These are phyloP conservation scores for Penicillium sp. DNA, from an alignment of 2,329 filamentous ascomycete species.

Conservation along the genomic window DNA sequence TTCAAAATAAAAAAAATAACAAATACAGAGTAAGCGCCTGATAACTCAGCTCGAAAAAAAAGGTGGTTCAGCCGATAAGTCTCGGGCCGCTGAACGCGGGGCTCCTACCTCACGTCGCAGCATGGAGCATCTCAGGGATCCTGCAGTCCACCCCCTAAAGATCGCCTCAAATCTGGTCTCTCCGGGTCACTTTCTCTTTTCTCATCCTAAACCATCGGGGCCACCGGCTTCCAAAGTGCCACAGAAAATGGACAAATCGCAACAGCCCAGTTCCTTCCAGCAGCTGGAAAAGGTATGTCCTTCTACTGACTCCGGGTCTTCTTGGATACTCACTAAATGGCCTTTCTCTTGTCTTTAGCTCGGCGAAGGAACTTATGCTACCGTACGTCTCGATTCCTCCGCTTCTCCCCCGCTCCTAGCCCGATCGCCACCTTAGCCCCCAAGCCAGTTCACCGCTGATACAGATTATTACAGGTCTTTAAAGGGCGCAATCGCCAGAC, in stretches of 20 bases:
- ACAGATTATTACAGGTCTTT: conserved; percentile 68
- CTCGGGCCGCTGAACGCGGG: conserved; percentile 23
- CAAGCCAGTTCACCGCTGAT: conserved; percentile 20
- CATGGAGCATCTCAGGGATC: conserved; percentile 26
- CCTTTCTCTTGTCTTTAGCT: conserved; percentile 50
- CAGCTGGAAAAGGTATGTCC: conserved; percentile 77
- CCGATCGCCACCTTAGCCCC: background rate
- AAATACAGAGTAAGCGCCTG: background rate
- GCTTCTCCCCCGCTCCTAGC: background rate
- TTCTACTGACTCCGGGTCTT: background rate
- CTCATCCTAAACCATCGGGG: conserved; percentile 22
- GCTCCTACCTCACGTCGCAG: conserved; percentile 25
- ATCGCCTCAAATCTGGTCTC: conserved; percentile 37
- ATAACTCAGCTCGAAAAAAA: conserved; percentile 17
- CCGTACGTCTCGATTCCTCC: conserved; percentile 58
- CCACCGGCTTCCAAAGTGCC: conserved; percentile 16
- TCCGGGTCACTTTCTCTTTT: conserved; percentile 39
- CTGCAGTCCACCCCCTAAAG: conserved; percentile 30
- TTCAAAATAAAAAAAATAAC: background rate
- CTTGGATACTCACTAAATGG: conserved; percentile 29
- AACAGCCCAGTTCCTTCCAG: conserved; percentile 95
- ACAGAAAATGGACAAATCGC: conserved; percentile 77
- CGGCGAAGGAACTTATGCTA: conserved; percentile 97
- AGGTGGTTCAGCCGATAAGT: conserved; percentile 5
- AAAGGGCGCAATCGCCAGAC: conserved; percentile 97